Evolutionary conservation across 345 rosid genomes (phyloP), one percentile per base, ranked within the genome.

Genomic region (Eucalyptus sp.): DNA sequence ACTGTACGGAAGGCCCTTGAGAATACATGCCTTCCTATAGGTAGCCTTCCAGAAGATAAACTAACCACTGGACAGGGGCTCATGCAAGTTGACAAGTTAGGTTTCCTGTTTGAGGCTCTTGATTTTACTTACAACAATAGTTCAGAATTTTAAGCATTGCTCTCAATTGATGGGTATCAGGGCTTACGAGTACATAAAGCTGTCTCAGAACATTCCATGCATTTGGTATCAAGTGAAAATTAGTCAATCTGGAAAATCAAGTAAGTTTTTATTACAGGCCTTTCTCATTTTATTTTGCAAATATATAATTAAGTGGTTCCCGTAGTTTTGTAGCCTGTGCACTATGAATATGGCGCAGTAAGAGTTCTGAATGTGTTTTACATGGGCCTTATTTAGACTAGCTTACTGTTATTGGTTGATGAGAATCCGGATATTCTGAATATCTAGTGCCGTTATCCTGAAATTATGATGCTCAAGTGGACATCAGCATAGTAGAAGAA

Each of bases 21-120:
- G 94, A 96, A 97, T 93, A 96, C 99, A 64, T 90, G 97, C 80
- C 62, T 91, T 90, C 98, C 95, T 89, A 90, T 98, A 86, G 97
- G 99, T 87, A 92, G 91, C 89, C 92, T 91, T 56, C 96, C 95
- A 80, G 98, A 96, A 88, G 99, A 98, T 91, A 96, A 96, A 92
- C 92, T 98, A 91, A 92, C 98, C 86, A 93, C 97, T 64, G 99
- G 99, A 88, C 96, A 98, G 71, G 99, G 99, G 89, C 99, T 98
- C 89, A 95, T 97, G 95, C 99, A 95, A 96, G 98, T 98, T 93
- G 97, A 97, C 94, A 97, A 93, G 99, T 97, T 94, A 91, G 46
- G 31, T 89, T 18, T 18, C 50, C 22, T 85, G 27, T 24, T 76
- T 41, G 83, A 76, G 83, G 83, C 83, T 76, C 83, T 50, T 86